phyloP scores from a whole-genome alignment of 129 eudicot species.

The Flaveria trinervia region DNA sequence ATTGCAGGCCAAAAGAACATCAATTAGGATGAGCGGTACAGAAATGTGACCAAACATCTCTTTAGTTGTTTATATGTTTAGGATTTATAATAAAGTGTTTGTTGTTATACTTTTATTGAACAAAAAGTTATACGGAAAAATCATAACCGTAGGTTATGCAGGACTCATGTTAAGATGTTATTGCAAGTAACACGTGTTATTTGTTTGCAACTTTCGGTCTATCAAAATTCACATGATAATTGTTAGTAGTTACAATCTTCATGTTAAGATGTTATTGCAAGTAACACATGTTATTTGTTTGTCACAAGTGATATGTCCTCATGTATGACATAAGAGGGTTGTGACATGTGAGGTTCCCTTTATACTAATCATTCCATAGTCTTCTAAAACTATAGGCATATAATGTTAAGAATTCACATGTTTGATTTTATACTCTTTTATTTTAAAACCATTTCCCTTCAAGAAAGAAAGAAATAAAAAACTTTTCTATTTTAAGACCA shows the following conservation, averaged over 20 bases:
- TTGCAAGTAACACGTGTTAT: too few species aligned
- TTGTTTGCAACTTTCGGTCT: too few species aligned
- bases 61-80: neutral
- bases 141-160: neutral
- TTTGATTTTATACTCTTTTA: too few species aligned
- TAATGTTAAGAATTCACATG: too few species aligned
- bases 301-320: neutral
- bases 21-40: neutral
- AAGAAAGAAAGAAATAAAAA: too few species aligned
- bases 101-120: constrained; percentile 4
- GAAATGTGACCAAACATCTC: neutral
- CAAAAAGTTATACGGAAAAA: neutral
- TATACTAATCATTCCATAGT: too few species aligned
- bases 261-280: neutral
- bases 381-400: too few species aligned
- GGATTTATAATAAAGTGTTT: neutral
- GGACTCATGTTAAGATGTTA: too few species aligned
- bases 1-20: neutral
- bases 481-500: too few species aligned
- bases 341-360: neutral
- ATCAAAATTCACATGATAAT: neutral
- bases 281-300: neutral
- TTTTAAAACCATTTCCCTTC: too few species aligned
- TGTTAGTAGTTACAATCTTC: neutral
- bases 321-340: neutral